Evolutionary conservation across 768 basidiomycete species (phyloP), one percentile per base, ranked within the genome.

Genomic region (Cystofilobasidium macerans): DNA sequence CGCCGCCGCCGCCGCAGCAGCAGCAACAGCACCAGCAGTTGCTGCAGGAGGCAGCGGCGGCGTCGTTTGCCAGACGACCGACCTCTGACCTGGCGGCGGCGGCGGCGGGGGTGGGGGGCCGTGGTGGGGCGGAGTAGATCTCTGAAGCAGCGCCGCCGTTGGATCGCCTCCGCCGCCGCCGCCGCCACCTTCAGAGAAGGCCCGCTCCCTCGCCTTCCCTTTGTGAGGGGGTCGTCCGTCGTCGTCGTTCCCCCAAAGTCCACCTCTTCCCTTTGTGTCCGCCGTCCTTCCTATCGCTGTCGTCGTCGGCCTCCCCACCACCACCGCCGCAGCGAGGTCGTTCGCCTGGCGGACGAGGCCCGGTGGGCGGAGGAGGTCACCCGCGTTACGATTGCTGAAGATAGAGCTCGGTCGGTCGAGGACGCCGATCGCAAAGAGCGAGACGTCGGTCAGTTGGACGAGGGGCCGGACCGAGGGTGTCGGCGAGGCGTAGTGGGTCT

Each of bases 361-460:
- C 3, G 65, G 60, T 16, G 65, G 65, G 28, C 62, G 65, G 11
- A 67, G 61, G 35, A 67, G 35, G 24, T 35, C 53, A 40, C 54
- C 48, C 20, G 65, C 65, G 45, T 67, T 67, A 24, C 32, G 12
- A 26, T 54, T 56, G 38, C 45, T 32, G 33, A 61, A 62, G 22
- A 56, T 32, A 13, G 65, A 67, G 6, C 47, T 61, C 18, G 65
- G 65, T 13, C 38, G 43, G 53, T 40, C 36, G 33, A 67, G 65
- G 9, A 57, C 56, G 16, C 65, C 65, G 16, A 67, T 14, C 42
- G 22, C 36, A 43, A 45, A 59, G 36, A 67, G 26, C 16, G 48
- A 26, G 18, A 61, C 54, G 47, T 67, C 65, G 20, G 38, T 57
- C 18, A 67, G 53, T 18, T 33, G 26, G 3, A 67, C 16, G 45